phyloP scores from a whole-genome alignment of 192 early-diverging fungal species.

The Kappamyces sp. region DNA sequence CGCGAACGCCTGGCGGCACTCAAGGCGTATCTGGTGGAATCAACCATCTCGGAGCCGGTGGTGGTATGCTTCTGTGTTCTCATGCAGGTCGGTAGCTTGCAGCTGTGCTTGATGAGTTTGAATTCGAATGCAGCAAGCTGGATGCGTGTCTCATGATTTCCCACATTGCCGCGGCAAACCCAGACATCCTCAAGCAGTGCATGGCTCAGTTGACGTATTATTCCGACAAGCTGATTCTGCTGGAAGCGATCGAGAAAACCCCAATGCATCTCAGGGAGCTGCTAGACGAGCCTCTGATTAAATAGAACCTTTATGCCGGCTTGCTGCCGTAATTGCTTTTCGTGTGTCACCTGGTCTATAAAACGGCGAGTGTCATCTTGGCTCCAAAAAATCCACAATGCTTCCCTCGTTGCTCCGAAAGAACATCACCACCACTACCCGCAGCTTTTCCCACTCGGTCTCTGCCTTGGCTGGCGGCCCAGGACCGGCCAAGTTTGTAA shows the following conservation, averaged over 20 bases:
- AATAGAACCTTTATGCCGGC: too few relatives aligned
- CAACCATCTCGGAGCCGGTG: not conserved
- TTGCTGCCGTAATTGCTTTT: too few relatives aligned
- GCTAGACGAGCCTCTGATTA: too few relatives aligned
- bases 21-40: not conserved
- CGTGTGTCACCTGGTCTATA: too few relatives aligned
- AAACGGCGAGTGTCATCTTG: too few relatives aligned
- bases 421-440: too few relatives aligned
- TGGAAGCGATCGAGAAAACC: not conserved
- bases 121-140: conserved; percentile 11
- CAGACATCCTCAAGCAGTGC: not conserved
- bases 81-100: conserved; percentile 1
- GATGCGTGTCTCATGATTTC: conserved; percentile 3
- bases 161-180: not conserved
- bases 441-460: too few relatives aligned
- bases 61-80: not conserved
- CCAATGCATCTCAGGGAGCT: too few relatives aligned
- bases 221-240: conserved; percentile 4
- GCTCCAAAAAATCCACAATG: too few relatives aligned
- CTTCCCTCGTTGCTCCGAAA: too few relatives aligned
- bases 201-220: conserved; percentile 2
- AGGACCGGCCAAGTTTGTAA: conserved; percentile 33
- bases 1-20: not conserved
- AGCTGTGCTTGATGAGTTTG: conserved; percentile 2
- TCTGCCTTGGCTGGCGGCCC: not conserved